Evolutionary conservation across 768 basidiomycete genomes (phyloP).

Genomic region (Leucocoprinus leucothites): DNA sequence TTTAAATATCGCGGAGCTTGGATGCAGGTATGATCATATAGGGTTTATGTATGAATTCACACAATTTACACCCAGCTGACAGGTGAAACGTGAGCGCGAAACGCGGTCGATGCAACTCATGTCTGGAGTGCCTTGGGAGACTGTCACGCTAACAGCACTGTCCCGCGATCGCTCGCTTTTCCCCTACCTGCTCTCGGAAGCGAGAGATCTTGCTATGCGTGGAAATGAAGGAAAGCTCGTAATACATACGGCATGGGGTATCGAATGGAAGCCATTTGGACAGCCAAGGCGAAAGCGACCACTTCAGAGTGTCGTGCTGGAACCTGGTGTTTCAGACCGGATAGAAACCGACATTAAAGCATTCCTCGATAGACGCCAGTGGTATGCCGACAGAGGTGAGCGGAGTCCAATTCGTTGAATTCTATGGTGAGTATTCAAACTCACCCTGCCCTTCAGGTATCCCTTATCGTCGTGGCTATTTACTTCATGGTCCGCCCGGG

Average conservation of each 20-base stretch:
- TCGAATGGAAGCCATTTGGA: slow-evolving; percentile 95
- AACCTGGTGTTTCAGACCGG: slow-evolving; percentile 75
- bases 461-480: slow-evolving; percentile 93
- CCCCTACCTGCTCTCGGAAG: slow-evolving; percentile 77
- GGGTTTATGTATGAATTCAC: slow-evolving; percentile 1
- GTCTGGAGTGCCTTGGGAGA: slow-evolving; percentile 96
- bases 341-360: slow-evolving; percentile 79
- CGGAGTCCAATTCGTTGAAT: slow-evolving; percentile 2
- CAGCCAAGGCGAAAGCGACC: slow-evolving; percentile 86
- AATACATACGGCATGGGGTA: slow-evolving; percentile 95
- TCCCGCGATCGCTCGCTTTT: slow-evolving; percentile 85
- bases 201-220: slow-evolving; percentile 82
- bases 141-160: slow-evolving; percentile 89
- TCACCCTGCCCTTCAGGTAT: slow-evolving; percentile 61
- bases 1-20: slow-evolving; percentile 88
- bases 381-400: slow-evolving; percentile 96
- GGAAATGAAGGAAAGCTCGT: slow-evolving; percentile 93
- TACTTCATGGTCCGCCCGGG: slow-evolving; percentile 94
- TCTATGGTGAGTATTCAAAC: slow-evolving; percentile 1
- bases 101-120: slow-evolving; percentile 88
- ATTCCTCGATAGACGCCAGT: slow-evolving; percentile 80
- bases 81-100: slow-evolving; percentile 95
- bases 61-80: slow-evolving; percentile 16
- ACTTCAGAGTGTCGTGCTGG: slow-evolving; percentile 85
- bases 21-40: slow-evolving; percentile 73